Evolutionary conservation across 1,284 basidiomycete genomes (phyloP).

Genomic region (Mycena sp.): DNA sequence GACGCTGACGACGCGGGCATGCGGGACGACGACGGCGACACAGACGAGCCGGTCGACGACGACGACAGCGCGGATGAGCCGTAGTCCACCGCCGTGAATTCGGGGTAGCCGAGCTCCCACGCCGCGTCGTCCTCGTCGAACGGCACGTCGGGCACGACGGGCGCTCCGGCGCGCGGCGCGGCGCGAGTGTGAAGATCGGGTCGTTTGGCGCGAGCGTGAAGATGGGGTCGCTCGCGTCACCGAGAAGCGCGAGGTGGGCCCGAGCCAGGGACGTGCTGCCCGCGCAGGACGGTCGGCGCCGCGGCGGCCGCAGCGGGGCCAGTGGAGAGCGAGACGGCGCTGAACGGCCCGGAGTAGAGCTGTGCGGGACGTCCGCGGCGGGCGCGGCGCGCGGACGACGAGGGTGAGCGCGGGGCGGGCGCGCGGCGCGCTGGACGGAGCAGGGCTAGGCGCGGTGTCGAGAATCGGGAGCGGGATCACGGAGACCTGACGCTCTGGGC

Average conservation of each 20-base stretch:
- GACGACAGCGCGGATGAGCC: neutral
- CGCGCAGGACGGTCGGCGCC: conserved; percentile 19
- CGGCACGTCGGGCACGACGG: conserved; percentile 35
- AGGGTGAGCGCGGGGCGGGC: conserved; percentile 7
- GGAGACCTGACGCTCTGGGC: conserved; percentile 50
- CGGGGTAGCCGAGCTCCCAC: conserved; percentile 29
- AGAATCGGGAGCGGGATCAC: conserved; percentile 53
- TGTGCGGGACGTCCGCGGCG: conserved; percentile 14
- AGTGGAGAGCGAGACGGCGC: neutral
- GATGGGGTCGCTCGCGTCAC: conserved; percentile 10
- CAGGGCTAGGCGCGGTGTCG: conserved; percentile 37
- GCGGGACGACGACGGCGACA: neutral
- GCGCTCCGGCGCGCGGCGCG: conserved; percentile 15
- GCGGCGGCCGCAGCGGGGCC: neutral
- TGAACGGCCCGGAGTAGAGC: conserved; percentile 8
- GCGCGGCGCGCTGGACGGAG: neutral
- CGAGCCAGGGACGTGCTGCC: conserved; percentile 30
- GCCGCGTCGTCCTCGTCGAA: conserved; percentile 37
- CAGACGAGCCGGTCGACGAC: neutral
- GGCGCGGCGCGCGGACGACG: conserved; percentile 14
- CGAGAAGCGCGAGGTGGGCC: conserved; percentile 36
- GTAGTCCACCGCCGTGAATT: conserved; percentile 24
- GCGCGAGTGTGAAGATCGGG: conserved; percentile 19
- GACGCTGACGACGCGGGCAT: too few relatives aligned
- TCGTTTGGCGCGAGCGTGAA: conserved; percentile 15